A percentile compares a stretch with the other conserved stretches of the same genome.
These are phyloP conservation scores for Solanum chmielewskii DNA, from an alignment of 257 asterid genomes.

Conservation along the genomic window DNA sequence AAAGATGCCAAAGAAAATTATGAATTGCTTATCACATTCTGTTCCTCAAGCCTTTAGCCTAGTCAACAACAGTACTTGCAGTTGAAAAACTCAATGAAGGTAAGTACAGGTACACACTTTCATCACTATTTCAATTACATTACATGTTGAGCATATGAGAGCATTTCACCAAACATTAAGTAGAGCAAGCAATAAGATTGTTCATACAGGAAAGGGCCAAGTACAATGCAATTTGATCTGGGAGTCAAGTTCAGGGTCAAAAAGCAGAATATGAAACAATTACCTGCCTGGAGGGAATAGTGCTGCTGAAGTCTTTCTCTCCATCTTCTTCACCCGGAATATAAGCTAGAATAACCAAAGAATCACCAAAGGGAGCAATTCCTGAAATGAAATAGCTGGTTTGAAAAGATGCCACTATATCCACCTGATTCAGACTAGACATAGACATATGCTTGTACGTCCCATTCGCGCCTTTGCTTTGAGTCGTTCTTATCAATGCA, in stretches of 20 bases:
- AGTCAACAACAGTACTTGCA: background rate
- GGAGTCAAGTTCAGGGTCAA: background rate
- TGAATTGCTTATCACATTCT: background rate
- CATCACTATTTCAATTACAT: background rate
- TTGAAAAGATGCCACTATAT: conserved; percentile 93
- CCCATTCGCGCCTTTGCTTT: conserved; percentile 53
- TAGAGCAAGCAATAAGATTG: background rate
- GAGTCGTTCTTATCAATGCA: conserved; percentile 65
- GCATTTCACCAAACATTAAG: background rate
- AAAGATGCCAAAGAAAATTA: background rate
- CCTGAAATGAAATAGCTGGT: conserved; percentile 96
- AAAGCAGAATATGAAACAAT: background rate
- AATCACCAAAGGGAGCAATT: conserved; percentile 95
- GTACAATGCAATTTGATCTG: background rate
- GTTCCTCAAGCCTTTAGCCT: background rate
- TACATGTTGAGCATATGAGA: background rate
- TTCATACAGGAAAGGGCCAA: background rate
- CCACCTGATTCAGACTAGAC: conserved; percentile 87
- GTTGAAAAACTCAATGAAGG: background rate
- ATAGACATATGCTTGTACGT: conserved; percentile 42
- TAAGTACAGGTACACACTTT: background rate
- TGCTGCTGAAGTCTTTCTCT: conserved; percentile 67
- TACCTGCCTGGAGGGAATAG: conserved; percentile 89
- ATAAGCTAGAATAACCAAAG: conserved; percentile 91
- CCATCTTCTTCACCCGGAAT: conserved; percentile 76